Conservation (phyloP, 495 filamentous ascomycete genomes). For the Aspergillus haitiensis region DNA sequence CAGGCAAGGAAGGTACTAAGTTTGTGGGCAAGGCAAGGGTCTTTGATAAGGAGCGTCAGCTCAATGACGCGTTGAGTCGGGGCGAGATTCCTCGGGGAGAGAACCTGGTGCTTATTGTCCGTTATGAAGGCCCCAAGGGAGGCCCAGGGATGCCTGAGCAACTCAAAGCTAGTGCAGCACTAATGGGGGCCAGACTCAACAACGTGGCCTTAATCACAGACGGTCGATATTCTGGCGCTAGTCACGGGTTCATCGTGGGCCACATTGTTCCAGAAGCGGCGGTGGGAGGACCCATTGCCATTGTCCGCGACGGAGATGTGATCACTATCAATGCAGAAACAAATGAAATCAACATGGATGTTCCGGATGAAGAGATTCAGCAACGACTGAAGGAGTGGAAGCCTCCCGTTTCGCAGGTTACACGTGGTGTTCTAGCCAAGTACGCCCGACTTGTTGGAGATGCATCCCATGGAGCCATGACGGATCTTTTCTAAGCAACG, state of each 20-base stretch:
- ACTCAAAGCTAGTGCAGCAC: slow-evolving; percentile 79
- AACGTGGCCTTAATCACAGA: slow-evolving; percentile 95
- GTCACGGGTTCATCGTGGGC: slow-evolving; percentile 93
- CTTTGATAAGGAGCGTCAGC: slow-evolving; percentile 85
- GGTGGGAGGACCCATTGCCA: slow-evolving; percentile 76
- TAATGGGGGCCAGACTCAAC: slow-evolving; percentile 87
- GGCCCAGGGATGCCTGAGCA: slow-evolving; percentile 99
- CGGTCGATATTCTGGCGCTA: slow-evolving; percentile 86
- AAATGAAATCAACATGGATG: slow-evolving; percentile 74
- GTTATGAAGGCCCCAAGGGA: slow-evolving; percentile 94
- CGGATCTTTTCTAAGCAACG: slow-evolving; percentile 44
- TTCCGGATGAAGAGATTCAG: slow-evolving; percentile 72
- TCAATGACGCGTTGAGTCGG: slow-evolving; percentile 71
- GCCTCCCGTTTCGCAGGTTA: slow-evolving; percentile 69
- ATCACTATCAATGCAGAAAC: slow-evolving; percentile 83
- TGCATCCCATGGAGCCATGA: slow-evolving; percentile 68
- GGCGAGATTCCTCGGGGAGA: slow-evolving; percentile 72
- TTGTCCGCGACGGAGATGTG: slow-evolving; percentile 78
- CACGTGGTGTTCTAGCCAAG: slow-evolving; percentile 85
- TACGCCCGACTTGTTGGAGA: slow-evolving; percentile 76
- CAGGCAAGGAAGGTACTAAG: slow-evolving; percentile 83
- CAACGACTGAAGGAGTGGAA: slow-evolving; percentile 69
- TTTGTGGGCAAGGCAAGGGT: slow-evolving; percentile 84
- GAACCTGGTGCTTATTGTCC: slow-evolving; percentile 89
- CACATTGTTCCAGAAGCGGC: slow-evolving; percentile 93